Percentiles rank a stretch among this genome's conserved stretches.
phyloP scores from a whole-genome alignment of 2,329 filamentous ascomycete genomes.

The Stagonosporopsis chrysanthemi region DNA sequence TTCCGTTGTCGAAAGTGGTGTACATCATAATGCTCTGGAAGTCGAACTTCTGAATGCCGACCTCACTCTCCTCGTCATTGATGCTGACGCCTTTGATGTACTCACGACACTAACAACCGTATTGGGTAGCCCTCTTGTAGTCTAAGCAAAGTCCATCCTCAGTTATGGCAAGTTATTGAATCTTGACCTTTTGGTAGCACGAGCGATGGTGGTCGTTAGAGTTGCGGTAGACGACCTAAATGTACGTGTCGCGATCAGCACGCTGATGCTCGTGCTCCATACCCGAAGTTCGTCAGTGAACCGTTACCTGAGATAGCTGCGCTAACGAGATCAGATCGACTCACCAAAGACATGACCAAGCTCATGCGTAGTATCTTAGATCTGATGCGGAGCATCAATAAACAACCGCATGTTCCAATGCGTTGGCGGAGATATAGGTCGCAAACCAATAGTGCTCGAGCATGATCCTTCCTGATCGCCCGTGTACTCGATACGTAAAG shows the following conservation, averaged over 20 bases:
- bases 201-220: neutral
- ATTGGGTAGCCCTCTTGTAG: neutral
- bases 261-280: slow-evolving; percentile 19
- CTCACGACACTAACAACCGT: neutral
- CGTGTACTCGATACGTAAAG: slow-evolving; percentile 7
- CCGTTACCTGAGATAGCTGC: neutral
- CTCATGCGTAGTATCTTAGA: slow-evolving; percentile 2
- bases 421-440: neutral
- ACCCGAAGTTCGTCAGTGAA: neutral
- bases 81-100: neutral
- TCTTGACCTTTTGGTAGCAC: neutral
- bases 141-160: neutral
- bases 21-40: slow-evolving; percentile 8
- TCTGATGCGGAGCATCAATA: neutral
- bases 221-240: slow-evolving; percentile 1
- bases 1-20: neutral
- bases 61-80: neutral
- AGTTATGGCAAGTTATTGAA: slow-evolving; percentile 3
- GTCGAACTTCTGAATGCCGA: neutral
- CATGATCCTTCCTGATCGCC: neutral
- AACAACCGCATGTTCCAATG: slow-evolving; percentile 1
- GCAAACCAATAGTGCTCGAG: slow-evolving; percentile 2
- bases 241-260: slow-evolving; percentile 12
- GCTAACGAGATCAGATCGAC: neutral
- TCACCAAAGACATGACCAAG: slow-evolving; percentile 4